Evolutionary conservation across 257 asterid genomes (phyloP), one percentile per base, ranked within the genome.

Genomic region (Solanum lignicaule): DNA sequence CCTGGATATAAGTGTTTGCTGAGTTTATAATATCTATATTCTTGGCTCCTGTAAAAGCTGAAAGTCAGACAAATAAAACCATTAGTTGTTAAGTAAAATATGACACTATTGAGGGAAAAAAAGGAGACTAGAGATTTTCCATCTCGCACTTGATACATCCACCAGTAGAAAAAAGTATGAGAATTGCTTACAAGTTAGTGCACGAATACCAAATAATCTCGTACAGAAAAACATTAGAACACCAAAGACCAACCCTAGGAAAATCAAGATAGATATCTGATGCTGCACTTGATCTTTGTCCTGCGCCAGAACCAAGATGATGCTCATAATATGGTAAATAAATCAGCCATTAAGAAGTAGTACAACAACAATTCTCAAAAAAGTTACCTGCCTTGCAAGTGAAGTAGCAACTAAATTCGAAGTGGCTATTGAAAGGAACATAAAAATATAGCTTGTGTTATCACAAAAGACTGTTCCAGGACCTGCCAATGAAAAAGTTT

Each of bases 341-440:
- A 18, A 9, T 46, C 68, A 81, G 68, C 82, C 48, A 20, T 36
- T 20, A 35, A 27, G 38, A 31, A 81, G 41, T 81, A 46, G 68
- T 81, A 18, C 62, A 27, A 48, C 85, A 18, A 18, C 85, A 46
- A 5, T 43, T 46, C 29, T 18, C 66, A 81, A 41, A 78, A 73
- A 27, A 87, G 90, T 83, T 84, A 97, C 98, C 98, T 89, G 89
- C 90, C 88, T 93, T 91, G 98, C 97, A 89, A 97, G 98, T 88
- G 98, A 86, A 75, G 97, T 95, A 83, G 99, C 99, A 83, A 97
- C 99, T 92, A 97, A 90, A 90, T 97, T 97, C 18, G 99, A 97
- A 86, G 98, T 97, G 90, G 98, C 98, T 90, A 95, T 95, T 11
- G 98, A 94, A 18, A 97, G 98, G 91, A 97, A 97, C 99, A 97